Evolutionary conservation across 2,329 filamentous ascomycete species (phyloP).

Genomic region (Penicillium occitanis): DNA sequence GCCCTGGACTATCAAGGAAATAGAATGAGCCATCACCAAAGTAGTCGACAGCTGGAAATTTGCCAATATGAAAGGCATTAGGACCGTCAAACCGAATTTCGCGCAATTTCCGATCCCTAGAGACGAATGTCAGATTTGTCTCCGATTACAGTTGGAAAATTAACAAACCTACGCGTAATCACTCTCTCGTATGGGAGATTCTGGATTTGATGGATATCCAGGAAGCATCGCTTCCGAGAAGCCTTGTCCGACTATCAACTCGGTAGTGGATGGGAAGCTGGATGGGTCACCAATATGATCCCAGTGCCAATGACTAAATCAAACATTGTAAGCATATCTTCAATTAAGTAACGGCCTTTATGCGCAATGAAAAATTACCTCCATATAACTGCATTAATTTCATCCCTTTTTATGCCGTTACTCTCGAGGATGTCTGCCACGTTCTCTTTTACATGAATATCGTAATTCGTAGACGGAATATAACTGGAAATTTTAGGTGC

Average conservation of each 20-base stretch:
- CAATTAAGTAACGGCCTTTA: neutral
- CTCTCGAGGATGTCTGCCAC: neutral
- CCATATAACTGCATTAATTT: neutral
- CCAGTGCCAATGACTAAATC: constrained; percentile 34
- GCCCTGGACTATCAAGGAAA: constrained; percentile 31
- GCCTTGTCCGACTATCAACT: constrained; percentile 55
- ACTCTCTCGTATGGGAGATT: constrained; percentile 37
- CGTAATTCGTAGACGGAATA: neutral
- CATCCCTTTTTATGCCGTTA: neutral
- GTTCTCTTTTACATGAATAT: neutral
- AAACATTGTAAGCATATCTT: neutral
- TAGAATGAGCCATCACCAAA: constrained; percentile 35
- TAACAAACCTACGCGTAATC: constrained; percentile 26
- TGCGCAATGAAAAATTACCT: neutral
- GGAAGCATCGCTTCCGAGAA: constrained; percentile 50
- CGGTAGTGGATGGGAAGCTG: constrained; percentile 48
- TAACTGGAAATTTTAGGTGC: neutral
- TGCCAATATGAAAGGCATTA: constrained; percentile 25
- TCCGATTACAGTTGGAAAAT: neutral
- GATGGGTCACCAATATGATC: constrained; percentile 56
- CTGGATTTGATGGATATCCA: constrained; percentile 46
- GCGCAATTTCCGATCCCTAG: neutral
- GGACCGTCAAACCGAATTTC: constrained; percentile 3
- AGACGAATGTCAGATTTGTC: too few relatives aligned
- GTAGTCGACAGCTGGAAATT: constrained; percentile 31